Base-by-base conservation (phyloP, 1,139 yeast species). In the Yamadazyma triangularis region DNA sequence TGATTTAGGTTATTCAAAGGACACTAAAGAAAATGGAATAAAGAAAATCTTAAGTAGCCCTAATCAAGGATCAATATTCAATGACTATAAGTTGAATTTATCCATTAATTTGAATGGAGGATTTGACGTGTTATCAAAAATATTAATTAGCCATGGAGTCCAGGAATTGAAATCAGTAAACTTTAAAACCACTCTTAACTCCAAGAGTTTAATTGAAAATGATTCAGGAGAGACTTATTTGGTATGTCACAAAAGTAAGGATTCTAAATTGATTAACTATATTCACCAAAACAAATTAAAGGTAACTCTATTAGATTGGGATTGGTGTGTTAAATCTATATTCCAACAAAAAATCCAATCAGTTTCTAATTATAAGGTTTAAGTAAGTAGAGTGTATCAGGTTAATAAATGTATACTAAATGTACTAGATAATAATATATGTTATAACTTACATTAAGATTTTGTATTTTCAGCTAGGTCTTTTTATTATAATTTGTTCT, bases 91-190 rank as follows among this genome's bases (percentile, higher is more conserved):
- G 3, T 61, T 88, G 37, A 80, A 81, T 44, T 56, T 87, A 3
- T 71, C 86, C 1, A 50, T 73, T 2, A 77, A 75, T 30, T 62
- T 83, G 22, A 74, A 77, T n/a, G 95, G 93, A 16, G 88, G 93
- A 0, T 56, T 65, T 3, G 72, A 71, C 0, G 70, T 78, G 1
- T 71, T 86, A 4, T 64, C 79, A 2, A 64, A 76, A 25, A 80
- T 88, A 14, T 60, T 87, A 13, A 59, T 58, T 26, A 73, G 79
- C 2, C 95, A 87, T 51, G 95, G 95, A 1, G 49, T 62, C 15
- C 59, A 53, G 4, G 59, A 62, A 3, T 58, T 65, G 13, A 64
- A 58, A 36, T 23, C 25, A 9, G 32, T 37, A 4, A 36, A 39
- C 12, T 25, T 29, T 5, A 37, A 38, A 18, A 11, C 28, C 1